phyloP scores from a whole-genome alignment of 2,329 filamentous ascomycete species.

The Cyphellophora europaea region DNA sequence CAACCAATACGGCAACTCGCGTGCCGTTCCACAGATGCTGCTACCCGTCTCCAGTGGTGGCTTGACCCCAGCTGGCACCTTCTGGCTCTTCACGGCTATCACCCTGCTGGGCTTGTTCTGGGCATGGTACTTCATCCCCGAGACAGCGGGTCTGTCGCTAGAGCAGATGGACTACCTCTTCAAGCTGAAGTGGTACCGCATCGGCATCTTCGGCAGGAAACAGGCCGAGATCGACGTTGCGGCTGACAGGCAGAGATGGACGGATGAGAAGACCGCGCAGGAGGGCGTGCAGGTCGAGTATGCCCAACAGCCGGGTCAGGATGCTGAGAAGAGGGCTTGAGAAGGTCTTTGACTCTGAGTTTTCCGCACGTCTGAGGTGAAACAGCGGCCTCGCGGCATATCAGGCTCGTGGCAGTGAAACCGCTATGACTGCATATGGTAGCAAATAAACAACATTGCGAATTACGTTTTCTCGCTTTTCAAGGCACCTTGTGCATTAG shows the following conservation, averaged over 20 bases:
- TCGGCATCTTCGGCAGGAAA: conserved; percentile 38
- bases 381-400: no score
- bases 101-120: conserved; percentile 59
- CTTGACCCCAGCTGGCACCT: conserved; percentile 55
- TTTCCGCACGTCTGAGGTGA: no score
- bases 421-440: no score
- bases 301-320: neutral
- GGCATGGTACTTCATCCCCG: conserved; percentile 65
- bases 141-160: conserved; percentile 52
- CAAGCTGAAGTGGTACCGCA: conserved; percentile 63
- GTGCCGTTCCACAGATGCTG: conserved; percentile 33
- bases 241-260: neutral
- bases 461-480: no score
- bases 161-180: conserved; percentile 63
- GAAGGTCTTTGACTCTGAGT: no score
- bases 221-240: conserved; percentile 7
- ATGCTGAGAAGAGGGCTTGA: neutral
- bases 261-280: neutral
- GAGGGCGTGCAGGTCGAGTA: neutral
- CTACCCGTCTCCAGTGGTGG: conserved; percentile 36
- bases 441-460: no score
- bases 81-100: conserved; percentile 64
- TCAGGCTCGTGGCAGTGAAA: no score
- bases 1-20: conserved; percentile 24
- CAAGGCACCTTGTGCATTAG: no score